Percentiles rank a stretch among this genome's conserved stretches.
Conservation (phyloP, 2,329 filamentous ascomycete species). For the Trichoderma sp. region DNA sequence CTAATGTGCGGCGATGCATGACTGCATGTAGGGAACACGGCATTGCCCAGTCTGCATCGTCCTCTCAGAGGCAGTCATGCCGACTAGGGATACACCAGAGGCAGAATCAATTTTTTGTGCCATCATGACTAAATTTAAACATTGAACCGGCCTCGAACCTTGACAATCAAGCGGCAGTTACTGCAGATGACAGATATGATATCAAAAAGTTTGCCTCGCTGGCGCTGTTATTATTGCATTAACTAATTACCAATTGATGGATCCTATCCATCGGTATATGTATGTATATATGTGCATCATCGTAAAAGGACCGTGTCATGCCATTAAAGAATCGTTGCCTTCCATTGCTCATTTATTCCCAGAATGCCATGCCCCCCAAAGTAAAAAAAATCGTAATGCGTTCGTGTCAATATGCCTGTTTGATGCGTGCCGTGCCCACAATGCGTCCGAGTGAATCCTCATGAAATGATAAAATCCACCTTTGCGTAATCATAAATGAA, state of each 20-base stretch:
- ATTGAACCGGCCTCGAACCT: not conserved
- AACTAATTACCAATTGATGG: slow-evolving; percentile 1
- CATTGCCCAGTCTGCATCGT: not conserved
- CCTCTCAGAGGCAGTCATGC: not conserved
- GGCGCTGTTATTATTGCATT: slow-evolving; percentile 19
- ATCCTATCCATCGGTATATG: not conserved
- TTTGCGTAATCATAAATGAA: not conserved
- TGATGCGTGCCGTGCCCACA: not conserved
- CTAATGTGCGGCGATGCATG: slow-evolving; percentile 14
- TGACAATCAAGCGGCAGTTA: not conserved
- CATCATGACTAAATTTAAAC: not conserved
- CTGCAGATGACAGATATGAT: not conserved
- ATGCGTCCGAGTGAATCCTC: slow-evolving; percentile 10
- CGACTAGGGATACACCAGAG: not conserved
- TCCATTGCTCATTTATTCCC: not conserved
- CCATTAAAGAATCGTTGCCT: not conserved
- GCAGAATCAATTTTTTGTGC: not conserved
- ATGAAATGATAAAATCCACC: slow-evolving; percentile 11
- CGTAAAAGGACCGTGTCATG: slow-evolving; percentile 17
- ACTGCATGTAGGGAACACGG: not conserved
- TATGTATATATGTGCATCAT: slow-evolving; percentile 14
- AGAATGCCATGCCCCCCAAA: not conserved
- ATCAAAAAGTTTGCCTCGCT: slow-evolving; percentile 8
- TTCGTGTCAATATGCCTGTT: slow-evolving; percentile 1
- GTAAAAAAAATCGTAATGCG: slow-evolving; percentile 3